Evolutionary conservation across 2,329 filamentous ascomycete species (phyloP).

Genomic region (Aspergillus quadricinctus): DNA sequence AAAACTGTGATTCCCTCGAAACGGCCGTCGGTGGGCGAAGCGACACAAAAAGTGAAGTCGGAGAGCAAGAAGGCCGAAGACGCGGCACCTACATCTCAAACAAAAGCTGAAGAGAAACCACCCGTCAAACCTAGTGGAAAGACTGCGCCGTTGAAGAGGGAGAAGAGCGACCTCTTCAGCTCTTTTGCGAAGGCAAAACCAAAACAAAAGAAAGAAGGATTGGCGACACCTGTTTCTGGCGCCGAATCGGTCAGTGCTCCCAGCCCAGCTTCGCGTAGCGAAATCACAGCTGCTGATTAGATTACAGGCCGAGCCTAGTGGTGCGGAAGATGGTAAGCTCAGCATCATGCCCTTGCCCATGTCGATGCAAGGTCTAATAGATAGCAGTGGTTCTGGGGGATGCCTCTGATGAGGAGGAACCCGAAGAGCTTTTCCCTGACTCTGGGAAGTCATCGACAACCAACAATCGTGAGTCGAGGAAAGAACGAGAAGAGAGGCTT

Average conservation of each 20-base stretch:
- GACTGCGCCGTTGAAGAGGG: constrained; percentile 51
- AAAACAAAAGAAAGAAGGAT: constrained; percentile 47
- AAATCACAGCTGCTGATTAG: background rate
- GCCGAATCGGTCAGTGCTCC: constrained; percentile 33
- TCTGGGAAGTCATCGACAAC: constrained; percentile 32
- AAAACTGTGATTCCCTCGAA: constrained; percentile 38
- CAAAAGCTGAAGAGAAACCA: constrained; percentile 22
- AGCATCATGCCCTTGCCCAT: background rate
- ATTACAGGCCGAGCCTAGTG: constrained; percentile 29
- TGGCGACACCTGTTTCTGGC: constrained; percentile 32
- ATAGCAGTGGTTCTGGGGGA: constrained; percentile 47
- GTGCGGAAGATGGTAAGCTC: constrained; percentile 47
- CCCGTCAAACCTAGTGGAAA: constrained; percentile 37
- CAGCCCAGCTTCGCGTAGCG: constrained; percentile 9
- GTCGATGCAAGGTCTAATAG: constrained; percentile 21
- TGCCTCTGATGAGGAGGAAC: constrained; percentile 52
- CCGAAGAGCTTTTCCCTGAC: constrained; percentile 48
- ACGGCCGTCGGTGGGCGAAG: constrained; percentile 31
- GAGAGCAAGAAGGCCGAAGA: constrained; percentile 20
- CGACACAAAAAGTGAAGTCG: constrained; percentile 16
- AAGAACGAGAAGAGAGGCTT: constrained; percentile 62
- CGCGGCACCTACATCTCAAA: constrained; percentile 14
- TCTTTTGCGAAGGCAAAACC: constrained; percentile 70
- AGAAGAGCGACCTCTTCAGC: constrained; percentile 66
- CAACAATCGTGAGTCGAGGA: constrained; percentile 46